Evolutionary conservation across 2,329 filamentous ascomycete genomes (phyloP).

Genomic region (Diaporthe eres): DNA sequence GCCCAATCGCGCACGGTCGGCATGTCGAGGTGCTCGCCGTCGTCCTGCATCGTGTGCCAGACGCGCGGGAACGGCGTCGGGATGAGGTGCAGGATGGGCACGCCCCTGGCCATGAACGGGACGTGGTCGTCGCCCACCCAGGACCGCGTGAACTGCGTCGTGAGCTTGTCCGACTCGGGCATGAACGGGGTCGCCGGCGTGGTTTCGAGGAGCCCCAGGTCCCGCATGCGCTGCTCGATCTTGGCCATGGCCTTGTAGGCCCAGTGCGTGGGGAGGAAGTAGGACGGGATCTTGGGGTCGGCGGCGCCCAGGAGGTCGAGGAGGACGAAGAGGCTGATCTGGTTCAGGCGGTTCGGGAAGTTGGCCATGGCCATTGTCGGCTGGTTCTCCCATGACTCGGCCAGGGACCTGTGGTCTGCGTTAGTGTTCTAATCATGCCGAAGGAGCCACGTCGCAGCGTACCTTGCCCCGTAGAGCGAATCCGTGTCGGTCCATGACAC

Average conservation of each 20-base stretch:
- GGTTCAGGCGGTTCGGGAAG: constrained; percentile 80
- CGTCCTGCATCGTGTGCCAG: constrained; percentile 90
- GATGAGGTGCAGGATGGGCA: constrained; percentile 91
- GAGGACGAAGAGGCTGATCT: constrained; percentile 79
- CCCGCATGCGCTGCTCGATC: constrained; percentile 71
- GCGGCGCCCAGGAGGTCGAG: constrained; percentile 72
- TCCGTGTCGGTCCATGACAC: constrained; percentile 83
- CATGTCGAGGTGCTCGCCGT: constrained; percentile 86
- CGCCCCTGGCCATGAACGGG: constrained; percentile 88
- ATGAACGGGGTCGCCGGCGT: constrained; percentile 72
- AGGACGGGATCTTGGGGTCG: constrained; percentile 72
- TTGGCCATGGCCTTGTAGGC: constrained; percentile 73
- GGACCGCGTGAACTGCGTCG: constrained; percentile 61
- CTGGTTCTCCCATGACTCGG: constrained; percentile 82
- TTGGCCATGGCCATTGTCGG: constrained; percentile 79
- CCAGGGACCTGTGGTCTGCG: constrained; percentile 70
- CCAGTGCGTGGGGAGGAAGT: constrained; percentile 78
- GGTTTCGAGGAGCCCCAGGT: constrained; percentile 65
- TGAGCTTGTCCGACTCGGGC: constrained; percentile 70
- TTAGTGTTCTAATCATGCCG: background rate
- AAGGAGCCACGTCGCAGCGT: constrained; percentile 45
- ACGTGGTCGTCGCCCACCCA: constrained; percentile 89
- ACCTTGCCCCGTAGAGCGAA: constrained; percentile 90
- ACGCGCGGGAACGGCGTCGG: constrained; percentile 84
- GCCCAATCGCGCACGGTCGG: constrained; percentile 90